A percentile compares a stretch with the other conserved stretches of the same genome.
phyloP scores from a whole-genome alignment of 805 yeast species.

The Candida nitratophila region DNA sequence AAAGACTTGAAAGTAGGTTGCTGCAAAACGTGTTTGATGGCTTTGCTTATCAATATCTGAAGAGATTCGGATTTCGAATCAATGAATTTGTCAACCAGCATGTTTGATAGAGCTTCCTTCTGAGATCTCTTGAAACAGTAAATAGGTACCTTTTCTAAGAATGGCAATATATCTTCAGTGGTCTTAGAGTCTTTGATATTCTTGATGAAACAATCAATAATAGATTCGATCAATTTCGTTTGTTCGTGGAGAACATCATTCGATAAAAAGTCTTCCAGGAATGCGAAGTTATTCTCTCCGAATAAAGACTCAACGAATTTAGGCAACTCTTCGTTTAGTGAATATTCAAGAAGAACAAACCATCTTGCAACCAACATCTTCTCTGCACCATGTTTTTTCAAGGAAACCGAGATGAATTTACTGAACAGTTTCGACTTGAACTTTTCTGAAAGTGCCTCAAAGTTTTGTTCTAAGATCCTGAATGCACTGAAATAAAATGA shows the following conservation, averaged over 20 bases:
- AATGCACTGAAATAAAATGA: constrained; percentile 24
- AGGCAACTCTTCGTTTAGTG: constrained; percentile 23
- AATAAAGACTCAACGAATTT: constrained; percentile 25
- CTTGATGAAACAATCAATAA: constrained; percentile 10
- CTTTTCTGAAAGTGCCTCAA: constrained; percentile 10
- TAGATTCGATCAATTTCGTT: constrained; percentile 23
- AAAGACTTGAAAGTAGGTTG: constrained; percentile 49
- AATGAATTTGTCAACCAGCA: constrained; percentile 6
- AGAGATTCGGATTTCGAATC: not conserved
- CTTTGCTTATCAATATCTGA: too few species aligned
- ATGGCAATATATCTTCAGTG: not conserved
- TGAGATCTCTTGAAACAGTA: constrained; percentile 35
- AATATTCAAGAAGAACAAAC: constrained; percentile 38
- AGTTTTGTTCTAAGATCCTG: constrained; percentile 35
- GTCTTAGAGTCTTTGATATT: not conserved
- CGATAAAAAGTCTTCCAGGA: constrained; percentile 20
- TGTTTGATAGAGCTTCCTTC: constrained; percentile 25
- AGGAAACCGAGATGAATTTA: constrained; percentile 14
- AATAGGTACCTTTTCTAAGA: constrained; percentile 34
- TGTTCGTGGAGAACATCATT: constrained; percentile 46
- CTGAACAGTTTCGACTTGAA: not conserved
- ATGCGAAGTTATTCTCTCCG: constrained; percentile 5
- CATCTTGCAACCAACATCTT: constrained; percentile 40
- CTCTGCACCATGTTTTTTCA: constrained; percentile 15
- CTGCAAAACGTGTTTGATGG: constrained; percentile 33